Base-by-base conservation (phyloP, 257 asterid species). In the Handroanthus guayacan region DNA sequence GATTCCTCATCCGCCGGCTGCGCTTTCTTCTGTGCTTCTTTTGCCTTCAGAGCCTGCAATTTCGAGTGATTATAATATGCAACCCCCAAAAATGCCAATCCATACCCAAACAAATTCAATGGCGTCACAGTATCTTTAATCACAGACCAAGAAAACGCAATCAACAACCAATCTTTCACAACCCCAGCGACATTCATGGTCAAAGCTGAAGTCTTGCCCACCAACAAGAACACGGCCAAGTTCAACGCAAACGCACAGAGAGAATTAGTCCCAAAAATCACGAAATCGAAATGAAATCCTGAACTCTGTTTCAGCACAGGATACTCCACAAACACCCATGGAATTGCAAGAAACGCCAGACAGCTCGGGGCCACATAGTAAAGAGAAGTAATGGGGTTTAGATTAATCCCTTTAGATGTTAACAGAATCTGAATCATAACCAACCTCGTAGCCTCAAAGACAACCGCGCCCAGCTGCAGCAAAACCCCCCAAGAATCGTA, bases 171-270 rank as follows among this genome's bases (percentile, higher is more conserved):
- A 81, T 91, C 97, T 62, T 89, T 91, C 1, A 89, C 91, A 0
- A 91, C 95, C 3, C 97, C 97, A 20, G 93, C 92, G 7, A 91
- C 94, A 62, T 91, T 91, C 97, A 91, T 91, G 11, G 97, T 91
- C 90, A 91, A 62, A 34, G 97, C 97, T 0, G 97, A 91, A 0
- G 97, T 91, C 79, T 91, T 91, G 14, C 97, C 97, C 2, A 91
- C 95, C 14, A 91, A 78, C 64, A 91, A 67, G 84, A 89, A 91
- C 52, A 91, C 97, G 1, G 97, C 95, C 75, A 91, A 77, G 75
- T 91, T 91, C 34, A 91, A 66, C 5, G 95, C 97, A 62, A 91
- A 91, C 6, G 97, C 97, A 71, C 95, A 89, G 1, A 91, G 25
- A 0, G 92, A 89, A 78, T 91, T 91, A 25, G 89, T 86, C 64